Conservation (phyloP, 2,329 filamentous ascomycete species). For the Paracoccidioides lutzii region DNA sequence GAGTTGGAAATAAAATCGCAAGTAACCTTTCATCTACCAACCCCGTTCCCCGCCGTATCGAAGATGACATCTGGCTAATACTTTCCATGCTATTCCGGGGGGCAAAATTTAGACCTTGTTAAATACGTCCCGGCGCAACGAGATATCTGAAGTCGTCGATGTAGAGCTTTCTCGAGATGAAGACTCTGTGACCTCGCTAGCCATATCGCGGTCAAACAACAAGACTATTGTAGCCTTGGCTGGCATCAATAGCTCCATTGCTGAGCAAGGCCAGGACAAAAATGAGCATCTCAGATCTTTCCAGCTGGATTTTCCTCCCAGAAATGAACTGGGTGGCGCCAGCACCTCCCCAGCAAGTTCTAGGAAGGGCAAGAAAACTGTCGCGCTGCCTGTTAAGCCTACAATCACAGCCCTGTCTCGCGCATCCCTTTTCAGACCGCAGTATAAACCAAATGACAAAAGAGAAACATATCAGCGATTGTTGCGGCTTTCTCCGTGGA, state of each 20-base stretch:
- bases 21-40: conserved; percentile 20
- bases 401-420: conserved; percentile 32
- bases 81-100: background rate
- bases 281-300: conserved; percentile 79
- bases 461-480: conserved; percentile 49
- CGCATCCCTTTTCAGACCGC: conserved; percentile 38
- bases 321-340: conserved; percentile 24
- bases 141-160: conserved; percentile 54
- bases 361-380: conserved; percentile 23
- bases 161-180: conserved; percentile 70
- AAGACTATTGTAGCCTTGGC: conserved; percentile 49
- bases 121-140: conserved; percentile 52
- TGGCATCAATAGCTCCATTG: conserved; percentile 70
- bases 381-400: conserved; percentile 29
- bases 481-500: conserved; percentile 43
- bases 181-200: conserved; percentile 78
- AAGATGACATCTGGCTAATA: conserved; percentile 3
- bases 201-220: conserved; percentile 49
- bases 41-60: background rate
- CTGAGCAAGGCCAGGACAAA: conserved; percentile 57
- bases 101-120: conserved; percentile 47
- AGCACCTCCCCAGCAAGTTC: conserved; percentile 14
- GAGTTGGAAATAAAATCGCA: conserved; percentile 79
- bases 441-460: conserved; percentile 26
- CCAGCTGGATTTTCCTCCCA: conserved; percentile 44